phyloP scores from a whole-genome alignment of 1,284 basidiomycete species.

The Apiotrichum mycotoxinovorans region DNA sequence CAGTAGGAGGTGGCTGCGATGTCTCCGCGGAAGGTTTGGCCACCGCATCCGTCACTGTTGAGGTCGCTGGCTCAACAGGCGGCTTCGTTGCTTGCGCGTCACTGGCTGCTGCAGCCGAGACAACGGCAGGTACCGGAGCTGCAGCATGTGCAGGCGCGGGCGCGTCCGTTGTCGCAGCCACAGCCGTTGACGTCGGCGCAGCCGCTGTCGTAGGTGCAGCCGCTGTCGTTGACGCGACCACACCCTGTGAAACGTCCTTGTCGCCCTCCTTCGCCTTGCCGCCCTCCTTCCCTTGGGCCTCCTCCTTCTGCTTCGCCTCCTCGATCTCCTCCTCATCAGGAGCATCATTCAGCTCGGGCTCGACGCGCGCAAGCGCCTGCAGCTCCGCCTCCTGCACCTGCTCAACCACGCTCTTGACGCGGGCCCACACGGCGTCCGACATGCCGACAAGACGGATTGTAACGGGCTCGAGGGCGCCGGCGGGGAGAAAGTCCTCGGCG shows the following conservation, averaged over 20 bases:
- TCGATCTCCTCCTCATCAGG: background rate
- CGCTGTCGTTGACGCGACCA: too few relatives aligned
- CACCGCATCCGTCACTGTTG: too few relatives aligned
- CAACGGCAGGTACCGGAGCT: background rate
- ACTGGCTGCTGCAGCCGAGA: background rate
- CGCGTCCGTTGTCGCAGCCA: too few relatives aligned
- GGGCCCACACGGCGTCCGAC: slow-evolving; percentile 32
- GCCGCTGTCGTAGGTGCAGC: background rate
- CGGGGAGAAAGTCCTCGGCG: slow-evolving; percentile 29
- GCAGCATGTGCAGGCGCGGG: too few relatives aligned
- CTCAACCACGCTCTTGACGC: slow-evolving; percentile 30
- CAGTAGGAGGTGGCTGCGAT: too few relatives aligned
- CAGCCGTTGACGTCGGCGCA: too few relatives aligned
- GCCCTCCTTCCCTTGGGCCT: background rate
- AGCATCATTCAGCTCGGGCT: slow-evolving; percentile 25
- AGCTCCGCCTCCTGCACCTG: slow-evolving; percentile 32
- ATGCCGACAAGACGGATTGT: slow-evolving; percentile 36
- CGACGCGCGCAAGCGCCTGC: slow-evolving; percentile 20
- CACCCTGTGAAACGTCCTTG: background rate
- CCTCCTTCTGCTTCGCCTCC: background rate
- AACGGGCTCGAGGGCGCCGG: slow-evolving; percentile 28
- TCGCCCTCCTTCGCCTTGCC: too few relatives aligned
- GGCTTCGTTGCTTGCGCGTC: too few relatives aligned
- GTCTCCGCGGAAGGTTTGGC: too few relatives aligned
- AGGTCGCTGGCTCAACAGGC: too few relatives aligned